A percentile compares a stretch with the other conserved stretches of the same genome.
Conservation (phyloP, 1,139 yeast species). For the Debaryomyces subglobosus region DNA sequence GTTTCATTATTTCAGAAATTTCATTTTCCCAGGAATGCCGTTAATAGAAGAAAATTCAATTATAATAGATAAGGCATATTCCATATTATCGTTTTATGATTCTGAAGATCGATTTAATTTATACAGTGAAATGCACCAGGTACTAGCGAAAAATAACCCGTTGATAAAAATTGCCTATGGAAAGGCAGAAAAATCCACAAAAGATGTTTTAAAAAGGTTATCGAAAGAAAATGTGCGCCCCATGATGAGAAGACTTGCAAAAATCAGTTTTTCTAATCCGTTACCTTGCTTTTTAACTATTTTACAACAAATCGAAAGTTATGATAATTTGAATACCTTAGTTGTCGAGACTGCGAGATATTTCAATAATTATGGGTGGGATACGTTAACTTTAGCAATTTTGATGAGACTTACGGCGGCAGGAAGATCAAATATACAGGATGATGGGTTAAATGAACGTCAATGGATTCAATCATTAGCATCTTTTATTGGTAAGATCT, state of each 20-base stretch:
- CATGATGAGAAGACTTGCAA: conserved; percentile 78
- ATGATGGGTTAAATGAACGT: conserved; percentile 79
- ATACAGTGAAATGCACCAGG: conserved; percentile 76
- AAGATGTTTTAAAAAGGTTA: conserved; percentile 76
- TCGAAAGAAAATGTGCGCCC: conserved; percentile 83
- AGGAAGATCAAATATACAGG: conserved; percentile 69
- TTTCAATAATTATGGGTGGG: conserved; percentile 85
- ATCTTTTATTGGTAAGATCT: conserved; percentile 65
- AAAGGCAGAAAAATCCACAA: conserved; percentile 80
- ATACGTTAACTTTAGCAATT: conserved; percentile 74
- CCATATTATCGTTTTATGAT: conserved; percentile 56
- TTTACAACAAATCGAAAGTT: conserved; percentile 82
- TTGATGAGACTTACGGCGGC: conserved; percentile 68
- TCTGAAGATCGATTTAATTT: conserved; percentile 71
- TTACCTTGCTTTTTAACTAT: conserved; percentile 70
- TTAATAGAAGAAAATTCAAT: conserved; percentile 63
- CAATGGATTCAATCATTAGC: conserved; percentile 85
- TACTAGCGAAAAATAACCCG: conserved; percentile 59
- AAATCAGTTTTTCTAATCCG: conserved; percentile 80
- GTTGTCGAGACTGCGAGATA: conserved; percentile 81
- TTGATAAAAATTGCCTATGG: conserved; percentile 65
- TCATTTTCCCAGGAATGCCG: conserved; percentile 69
- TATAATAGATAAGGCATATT: conserved; percentile 62
- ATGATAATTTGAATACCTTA: conserved; percentile 79
- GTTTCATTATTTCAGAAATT: conserved; percentile 67